Evolutionary conservation across 495 filamentous ascomycete species (phyloP).

Genomic region (Aspergillus affinis): DNA sequence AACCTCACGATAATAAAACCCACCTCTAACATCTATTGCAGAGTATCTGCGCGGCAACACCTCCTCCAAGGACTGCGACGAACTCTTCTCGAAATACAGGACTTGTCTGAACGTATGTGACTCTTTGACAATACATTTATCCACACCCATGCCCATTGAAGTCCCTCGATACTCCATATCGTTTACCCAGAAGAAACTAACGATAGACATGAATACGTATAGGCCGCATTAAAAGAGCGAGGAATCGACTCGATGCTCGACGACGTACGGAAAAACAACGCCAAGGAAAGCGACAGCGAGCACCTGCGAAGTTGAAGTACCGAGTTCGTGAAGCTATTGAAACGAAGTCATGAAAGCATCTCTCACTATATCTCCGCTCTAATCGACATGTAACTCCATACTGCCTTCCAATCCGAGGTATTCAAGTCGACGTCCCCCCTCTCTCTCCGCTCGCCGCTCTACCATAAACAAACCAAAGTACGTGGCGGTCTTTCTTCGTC

Average conservation of each 20-base stretch:
- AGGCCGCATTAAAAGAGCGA: constrained; percentile 79
- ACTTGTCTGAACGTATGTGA: constrained; percentile 66
- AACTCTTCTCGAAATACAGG: constrained; percentile 83
- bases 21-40: constrained; percentile 33
- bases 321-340: too few species aligned
- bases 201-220: constrained; percentile 11
- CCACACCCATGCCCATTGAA: too few species aligned
- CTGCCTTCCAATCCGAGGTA: not conserved
- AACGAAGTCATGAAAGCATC: not conserved
- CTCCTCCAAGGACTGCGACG: constrained; percentile 77
- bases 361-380: not conserved
- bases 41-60: constrained; percentile 84
- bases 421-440: not conserved
- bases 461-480: not conserved
- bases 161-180: too few species aligned
- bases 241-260: constrained; percentile 86
- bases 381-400: too few species aligned
- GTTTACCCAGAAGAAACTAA: not conserved
- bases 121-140: not conserved
- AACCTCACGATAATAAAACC: not conserved
- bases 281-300: constrained; percentile 71
- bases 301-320: constrained; percentile 50
- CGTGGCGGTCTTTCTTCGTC: too few species aligned
- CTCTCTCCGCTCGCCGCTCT: not conserved
- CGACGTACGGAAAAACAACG: constrained; percentile 75